Conservation (phyloP, 495 filamentous ascomycete species). For the Daldinia bambusicola region DNA sequence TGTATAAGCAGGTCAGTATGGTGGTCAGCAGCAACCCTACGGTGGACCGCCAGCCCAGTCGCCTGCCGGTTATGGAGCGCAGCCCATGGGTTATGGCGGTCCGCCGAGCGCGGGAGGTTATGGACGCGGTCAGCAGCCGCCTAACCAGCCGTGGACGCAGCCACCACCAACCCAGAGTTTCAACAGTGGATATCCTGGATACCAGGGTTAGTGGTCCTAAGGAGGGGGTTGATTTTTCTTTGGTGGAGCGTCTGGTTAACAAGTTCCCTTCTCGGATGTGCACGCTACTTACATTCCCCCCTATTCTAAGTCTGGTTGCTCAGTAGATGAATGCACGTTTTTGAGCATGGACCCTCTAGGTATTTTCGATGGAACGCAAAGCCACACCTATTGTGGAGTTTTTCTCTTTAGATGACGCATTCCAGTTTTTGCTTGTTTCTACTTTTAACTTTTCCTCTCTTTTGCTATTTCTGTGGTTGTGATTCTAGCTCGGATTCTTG, state of each 20-base stretch:
- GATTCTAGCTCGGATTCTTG: slow-evolving; percentile 45
- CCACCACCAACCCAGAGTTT: slow-evolving; percentile 66
- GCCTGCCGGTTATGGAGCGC: slow-evolving; percentile 70
- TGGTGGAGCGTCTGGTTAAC: slow-evolving; percentile 26
- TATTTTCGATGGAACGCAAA: slow-evolving; percentile 39
- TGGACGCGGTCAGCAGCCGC: slow-evolving; percentile 80
- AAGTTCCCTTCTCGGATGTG: slow-evolving; percentile 16
- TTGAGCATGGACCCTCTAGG: slow-evolving; percentile 16
- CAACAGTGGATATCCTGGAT: slow-evolving; percentile 68
- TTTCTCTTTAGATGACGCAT: slow-evolving; percentile 45
- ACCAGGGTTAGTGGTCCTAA: slow-evolving; percentile 62
- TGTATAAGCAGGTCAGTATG: slow-evolving; percentile 56
- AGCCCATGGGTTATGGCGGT: slow-evolving; percentile 67
- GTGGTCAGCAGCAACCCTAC: slow-evolving; percentile 64
- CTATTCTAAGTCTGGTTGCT: slow-evolving; percentile 28
- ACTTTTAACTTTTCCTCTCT: slow-evolving; percentile 44
- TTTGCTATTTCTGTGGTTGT: slow-evolving; percentile 47
- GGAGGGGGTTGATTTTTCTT: slow-evolving; percentile 7
- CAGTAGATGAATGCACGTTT: slow-evolving; percentile 21
- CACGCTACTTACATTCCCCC: slow-evolving; percentile 25
- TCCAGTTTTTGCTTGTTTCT: slow-evolving; percentile 43
- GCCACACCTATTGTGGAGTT: slow-evolving; percentile 30
- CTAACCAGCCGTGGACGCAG: slow-evolving; percentile 79
- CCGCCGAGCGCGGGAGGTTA: slow-evolving; percentile 83
- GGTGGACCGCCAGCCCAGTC: slow-evolving; percentile 65